Percentiles rank a stretch among this genome's conserved stretches.
Evolutionary conservation across 108 stramenopile genomes (phyloP).

Genomic region (Aurantiochytrium sp.): DNA sequence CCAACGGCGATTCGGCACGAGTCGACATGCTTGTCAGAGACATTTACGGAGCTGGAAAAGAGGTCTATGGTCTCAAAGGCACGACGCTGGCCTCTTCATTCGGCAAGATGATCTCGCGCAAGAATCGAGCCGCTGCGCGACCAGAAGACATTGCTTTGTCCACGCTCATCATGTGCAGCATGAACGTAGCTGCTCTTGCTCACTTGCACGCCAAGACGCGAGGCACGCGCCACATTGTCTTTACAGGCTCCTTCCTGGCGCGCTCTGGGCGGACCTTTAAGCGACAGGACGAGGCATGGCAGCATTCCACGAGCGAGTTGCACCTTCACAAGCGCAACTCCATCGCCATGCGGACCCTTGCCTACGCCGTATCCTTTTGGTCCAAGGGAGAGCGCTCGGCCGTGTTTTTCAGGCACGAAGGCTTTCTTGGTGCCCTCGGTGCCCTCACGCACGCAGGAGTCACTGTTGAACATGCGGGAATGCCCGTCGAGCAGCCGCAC

Average conservation of each 20-base stretch:
- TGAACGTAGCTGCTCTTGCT: not conserved
- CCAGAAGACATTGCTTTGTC: not conserved
- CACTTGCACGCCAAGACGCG: not conserved
- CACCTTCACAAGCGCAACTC: conserved; percentile 13
- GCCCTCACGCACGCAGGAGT: not conserved
- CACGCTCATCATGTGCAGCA: not conserved
- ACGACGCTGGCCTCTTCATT: not conserved
- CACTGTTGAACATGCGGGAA: not conserved
- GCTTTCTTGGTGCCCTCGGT: not conserved
- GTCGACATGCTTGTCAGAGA: not conserved
- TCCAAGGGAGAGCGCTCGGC: not conserved
- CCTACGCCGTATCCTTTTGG: not conserved
- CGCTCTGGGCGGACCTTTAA: not conserved
- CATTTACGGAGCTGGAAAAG: not conserved
- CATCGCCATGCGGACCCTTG: not conserved
- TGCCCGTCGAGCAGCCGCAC: not conserved
- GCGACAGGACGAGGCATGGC: not conserved
- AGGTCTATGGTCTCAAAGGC: not conserved
- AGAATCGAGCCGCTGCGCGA: not conserved
- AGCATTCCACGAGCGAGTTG: not conserved
- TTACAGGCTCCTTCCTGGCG: not conserved
- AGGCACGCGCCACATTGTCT: not conserved
- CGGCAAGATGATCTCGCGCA: not conserved
- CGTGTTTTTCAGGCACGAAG: not conserved
- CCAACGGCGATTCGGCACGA: not conserved